Base-by-base conservation (phyloP, 2,329 filamentous ascomycete species). In the Allantophomopsis cytisporea region DNA sequence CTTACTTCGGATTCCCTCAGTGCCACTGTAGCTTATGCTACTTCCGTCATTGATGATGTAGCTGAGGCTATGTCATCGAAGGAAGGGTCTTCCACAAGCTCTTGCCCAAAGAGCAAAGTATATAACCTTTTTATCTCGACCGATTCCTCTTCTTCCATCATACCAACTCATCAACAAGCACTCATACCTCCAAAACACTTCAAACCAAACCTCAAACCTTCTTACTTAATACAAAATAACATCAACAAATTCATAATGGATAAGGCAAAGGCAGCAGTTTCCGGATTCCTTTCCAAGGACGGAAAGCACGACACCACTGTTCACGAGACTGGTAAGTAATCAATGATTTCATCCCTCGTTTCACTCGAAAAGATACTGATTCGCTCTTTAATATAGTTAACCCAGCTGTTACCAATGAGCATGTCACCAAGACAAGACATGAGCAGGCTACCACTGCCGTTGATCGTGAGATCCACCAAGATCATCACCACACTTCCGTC, bases 291-390 rank as follows among this genome's bases (percentile, higher is more conserved):
- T 49, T 63, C 58, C 54, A 68, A 69, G 49, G 63, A 73, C 41
- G 77, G 77, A 41, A 71, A 82, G 46, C 69, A 82, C 49, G 73
- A 80, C 51, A 84, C 80, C n/a, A 78, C 72, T 12, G 75, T 85
- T 4, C 72, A 83, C 44, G 75, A 83, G 58, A 54, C 50, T 28
- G 23, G 23, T 28, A 28, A 3, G 23, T 28, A 28, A 10, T 12
- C 5, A 28, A 45, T 15, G 45, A 8, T 16, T 21, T 18, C n/a
- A n/a, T 34, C 13, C 12, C 5, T n/a, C 7, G 16, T 31, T n/a
- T 36, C 31, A 20, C 14, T 36, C 28, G 18, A 37, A 42, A 35
- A 16, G 38, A 33, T 7, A 28, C 17, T 33, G 31, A 40, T 40
- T 30, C 32, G 11, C 3, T 23, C 12, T 2, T 35, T 53, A 20